A percentile compares a stretch with the other conserved stretches of the same genome.
Evolutionary conservation across 768 basidiomycete species (phyloP).

Genomic region (Suillus spraguei): DNA sequence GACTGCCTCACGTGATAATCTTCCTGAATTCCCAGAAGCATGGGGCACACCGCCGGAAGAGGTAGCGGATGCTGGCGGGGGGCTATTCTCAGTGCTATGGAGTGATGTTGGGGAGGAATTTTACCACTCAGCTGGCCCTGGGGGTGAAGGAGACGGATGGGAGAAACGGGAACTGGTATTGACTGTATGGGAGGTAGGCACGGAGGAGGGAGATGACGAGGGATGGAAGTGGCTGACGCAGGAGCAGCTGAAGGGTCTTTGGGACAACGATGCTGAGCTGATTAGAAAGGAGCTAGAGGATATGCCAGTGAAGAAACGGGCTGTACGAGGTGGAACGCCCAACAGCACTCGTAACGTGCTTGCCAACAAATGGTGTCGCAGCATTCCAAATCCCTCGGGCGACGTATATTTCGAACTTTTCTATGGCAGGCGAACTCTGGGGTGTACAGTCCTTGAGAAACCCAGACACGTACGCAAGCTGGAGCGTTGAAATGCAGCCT

Average conservation of each 20-base stretch:
- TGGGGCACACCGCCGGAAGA: slow-evolving; percentile 48
- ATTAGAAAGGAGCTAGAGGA: slow-evolving; percentile 37
- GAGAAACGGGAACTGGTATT: slow-evolving; percentile 35
- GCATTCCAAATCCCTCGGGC: slow-evolving; percentile 42
- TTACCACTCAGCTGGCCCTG: slow-evolving; percentile 46
- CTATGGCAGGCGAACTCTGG: slow-evolving; percentile 23
- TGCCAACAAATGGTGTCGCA: slow-evolving; percentile 49
- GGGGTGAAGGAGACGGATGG: slow-evolving; percentile 44
- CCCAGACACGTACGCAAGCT: slow-evolving; percentile 40
- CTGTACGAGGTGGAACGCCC: slow-evolving; percentile 16
- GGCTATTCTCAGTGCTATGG: slow-evolving; percentile 53
- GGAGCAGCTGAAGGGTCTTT: slow-evolving; percentile 37
- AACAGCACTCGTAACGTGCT: slow-evolving; percentile 37
- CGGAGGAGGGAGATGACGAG: slow-evolving; percentile 3
- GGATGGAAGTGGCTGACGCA: slow-evolving; percentile 37
- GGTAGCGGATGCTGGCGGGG: slow-evolving; percentile 40
- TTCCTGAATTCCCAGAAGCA: slow-evolving; percentile 38
- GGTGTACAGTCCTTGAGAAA: slow-evolving; percentile 21
- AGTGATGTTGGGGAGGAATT: slow-evolving; percentile 53
- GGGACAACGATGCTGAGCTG: slow-evolving; percentile 41
- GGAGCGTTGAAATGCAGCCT: slow-evolving; percentile 44
- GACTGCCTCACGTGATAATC: slow-evolving; percentile 37
- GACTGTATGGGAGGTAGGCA: slow-evolving; percentile 42
- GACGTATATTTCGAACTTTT: slow-evolving; percentile 20
- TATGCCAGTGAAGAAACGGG: slow-evolving; percentile 9